Base-by-base conservation (phyloP, 305 asterid species). In the Fraxinus albicans region DNA sequence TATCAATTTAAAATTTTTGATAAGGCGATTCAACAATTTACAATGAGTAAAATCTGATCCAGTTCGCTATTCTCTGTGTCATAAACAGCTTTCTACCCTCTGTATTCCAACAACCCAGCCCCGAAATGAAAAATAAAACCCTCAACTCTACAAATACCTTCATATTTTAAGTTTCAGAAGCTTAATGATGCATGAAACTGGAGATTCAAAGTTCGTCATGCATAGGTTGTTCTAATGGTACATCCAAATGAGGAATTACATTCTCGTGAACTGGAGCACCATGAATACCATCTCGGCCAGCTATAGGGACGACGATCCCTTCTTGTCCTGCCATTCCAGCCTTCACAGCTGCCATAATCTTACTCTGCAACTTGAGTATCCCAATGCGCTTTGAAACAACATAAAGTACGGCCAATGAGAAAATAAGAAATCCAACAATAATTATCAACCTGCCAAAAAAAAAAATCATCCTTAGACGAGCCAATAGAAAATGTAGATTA, bases 301-400 rank as follows among this genome's bases (percentile, higher is more conserved):
- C 90, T 76, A 87, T 17, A 40, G 90, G 90, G 78, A 70, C 83
- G 65, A 89, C 86, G 65, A 89, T 34, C 58, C 84, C 92, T 74
- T 87, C 87, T 77, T 83, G 89, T 42, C 93, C 89, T 0, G 90
- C 91, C 92, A 87, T 91, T 83, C 99, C 99, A 77, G 95, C 85
- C 88, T 88, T 93, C 65, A 91, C 92, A 29, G 94, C 95, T 78
- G 90, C 90, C 72, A 94, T 79, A 10, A 96, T 88, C 88, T 88
- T 89, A 75, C 97, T 92, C 86, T 96, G 98, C 90, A 96, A 87
- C 91, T 87, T 93, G 80, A 96, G 95, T 58, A 94, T 29, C 47
- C 99, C 99, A 8, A 96, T 81, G 40, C 98, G 97, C 90, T 96
- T 96, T 2, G 99, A 94, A 25, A 93, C 98, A 25, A 96, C 99